Conservation (phyloP, 768 basidiomycete genomes). For the Mycena alexandri region DNA sequence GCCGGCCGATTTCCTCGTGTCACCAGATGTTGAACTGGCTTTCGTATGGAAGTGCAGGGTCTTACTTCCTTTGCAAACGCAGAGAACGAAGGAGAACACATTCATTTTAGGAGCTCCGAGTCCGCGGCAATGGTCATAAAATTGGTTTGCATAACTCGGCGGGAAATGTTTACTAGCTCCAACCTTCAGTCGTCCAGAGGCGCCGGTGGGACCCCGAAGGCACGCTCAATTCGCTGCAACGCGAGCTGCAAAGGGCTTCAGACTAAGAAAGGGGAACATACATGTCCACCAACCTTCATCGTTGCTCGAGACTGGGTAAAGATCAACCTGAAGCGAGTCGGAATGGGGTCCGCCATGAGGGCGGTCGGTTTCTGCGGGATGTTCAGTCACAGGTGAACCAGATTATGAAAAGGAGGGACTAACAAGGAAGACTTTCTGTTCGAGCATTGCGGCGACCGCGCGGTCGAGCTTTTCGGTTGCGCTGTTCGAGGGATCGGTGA, state of each 20-base stretch:
- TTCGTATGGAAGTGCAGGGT: too few species aligned
- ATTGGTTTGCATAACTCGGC: too few species aligned
- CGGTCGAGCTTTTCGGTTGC: conserved; percentile 22
- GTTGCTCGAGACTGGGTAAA: conserved; percentile 28
- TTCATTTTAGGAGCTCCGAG: too few species aligned
- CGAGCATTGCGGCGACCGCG: conserved; percentile 29
- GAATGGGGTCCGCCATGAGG: conserved; percentile 33
- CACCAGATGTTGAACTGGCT: too few species aligned
- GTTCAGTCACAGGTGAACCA: too few species aligned
- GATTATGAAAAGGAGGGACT: neutral
- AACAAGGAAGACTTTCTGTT: conserved; percentile 29
- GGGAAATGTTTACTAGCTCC: too few species aligned
- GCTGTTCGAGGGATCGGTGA: neutral
- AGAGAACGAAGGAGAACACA: too few species aligned
- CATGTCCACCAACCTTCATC: conserved; percentile 5
- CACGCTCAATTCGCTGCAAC: conserved; percentile 26
- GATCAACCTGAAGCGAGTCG: conserved; percentile 32
- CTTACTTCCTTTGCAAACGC: too few species aligned
- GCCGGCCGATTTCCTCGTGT: too few species aligned
- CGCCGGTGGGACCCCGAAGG: conserved; percentile 20
- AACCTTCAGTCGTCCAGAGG: conserved; percentile 1
- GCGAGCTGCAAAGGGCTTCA: conserved; percentile 11
- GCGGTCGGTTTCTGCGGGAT: conserved; percentile 31
- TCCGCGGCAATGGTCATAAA: too few species aligned
- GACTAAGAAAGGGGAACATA: neutral